A percentile compares a stretch with the other conserved stretches of the same genome.
Conservation (phyloP, 768 basidiomycete genomes). For the Glaciozyma martinii region DNA sequence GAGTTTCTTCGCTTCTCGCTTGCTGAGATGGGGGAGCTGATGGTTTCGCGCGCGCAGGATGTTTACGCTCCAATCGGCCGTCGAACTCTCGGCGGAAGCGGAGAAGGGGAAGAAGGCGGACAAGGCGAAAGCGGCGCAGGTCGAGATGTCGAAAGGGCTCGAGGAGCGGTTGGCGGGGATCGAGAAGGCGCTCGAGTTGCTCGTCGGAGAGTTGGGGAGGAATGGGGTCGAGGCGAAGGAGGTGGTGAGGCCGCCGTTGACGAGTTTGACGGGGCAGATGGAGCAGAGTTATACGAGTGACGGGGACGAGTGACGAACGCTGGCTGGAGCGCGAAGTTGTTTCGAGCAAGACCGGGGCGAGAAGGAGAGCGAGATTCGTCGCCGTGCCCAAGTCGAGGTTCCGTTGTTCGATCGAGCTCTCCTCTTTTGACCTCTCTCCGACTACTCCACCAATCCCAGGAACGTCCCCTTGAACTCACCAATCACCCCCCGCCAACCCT, state of each 20-base stretch:
- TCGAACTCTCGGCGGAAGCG: neutral
- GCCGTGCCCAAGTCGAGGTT: too few relatives aligned
- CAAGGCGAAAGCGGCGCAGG: neutral
- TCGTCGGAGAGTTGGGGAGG: conserved; percentile 22
- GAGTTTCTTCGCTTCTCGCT: conserved; percentile 3
- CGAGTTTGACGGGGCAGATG: conserved; percentile 1
- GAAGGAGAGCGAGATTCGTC: too few relatives aligned
- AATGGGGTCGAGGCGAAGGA: neutral
- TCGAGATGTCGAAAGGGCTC: neutral
- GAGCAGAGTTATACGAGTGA: conserved; percentile 5
- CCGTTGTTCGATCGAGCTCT: too few relatives aligned
- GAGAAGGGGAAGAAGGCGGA: neutral
- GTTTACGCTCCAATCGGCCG: neutral
- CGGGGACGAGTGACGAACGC: too few relatives aligned
- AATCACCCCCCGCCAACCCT: too few relatives aligned
- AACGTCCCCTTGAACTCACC: too few relatives aligned
- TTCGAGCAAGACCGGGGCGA: too few relatives aligned
- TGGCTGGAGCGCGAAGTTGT: too few relatives aligned
- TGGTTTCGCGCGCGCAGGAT: neutral
- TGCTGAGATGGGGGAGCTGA: neutral
- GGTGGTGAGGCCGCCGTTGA: neutral
- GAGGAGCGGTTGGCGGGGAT: conserved; percentile 19
- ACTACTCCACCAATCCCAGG: too few relatives aligned
- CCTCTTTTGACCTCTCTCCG: too few relatives aligned
- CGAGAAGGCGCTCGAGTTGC: conserved; percentile 20